Evolutionary conservation across 768 basidiomycete genomes (phyloP).

Genomic region (Daedaleopsis nitida): DNA sequence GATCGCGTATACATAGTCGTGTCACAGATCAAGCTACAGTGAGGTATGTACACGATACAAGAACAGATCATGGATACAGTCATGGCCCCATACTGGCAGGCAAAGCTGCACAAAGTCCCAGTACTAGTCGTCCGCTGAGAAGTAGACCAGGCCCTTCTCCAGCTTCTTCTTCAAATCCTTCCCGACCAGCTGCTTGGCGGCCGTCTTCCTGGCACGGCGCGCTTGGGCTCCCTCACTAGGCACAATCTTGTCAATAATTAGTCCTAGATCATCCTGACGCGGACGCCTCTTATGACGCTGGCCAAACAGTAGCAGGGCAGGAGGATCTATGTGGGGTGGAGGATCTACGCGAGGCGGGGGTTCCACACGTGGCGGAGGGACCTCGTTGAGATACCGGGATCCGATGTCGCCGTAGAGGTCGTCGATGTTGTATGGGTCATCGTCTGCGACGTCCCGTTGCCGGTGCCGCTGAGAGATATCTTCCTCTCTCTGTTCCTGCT

Average conservation of each 20-base stretch:
- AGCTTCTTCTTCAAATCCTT: constrained; percentile 4
- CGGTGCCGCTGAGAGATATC: not conserved
- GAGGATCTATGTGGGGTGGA: not conserved
- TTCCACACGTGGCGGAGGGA: not conserved
- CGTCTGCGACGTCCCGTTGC: not conserved
- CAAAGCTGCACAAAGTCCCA: too few relatives aligned
- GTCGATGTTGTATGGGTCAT: constrained; percentile 16
- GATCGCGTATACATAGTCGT: too few relatives aligned
- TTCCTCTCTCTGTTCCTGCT: not conserved
- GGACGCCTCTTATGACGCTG: not conserved
- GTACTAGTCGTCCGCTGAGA: not conserved
- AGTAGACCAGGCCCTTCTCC: not conserved
- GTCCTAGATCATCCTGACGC: not conserved
- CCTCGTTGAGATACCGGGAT: not conserved
- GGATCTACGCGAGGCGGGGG: not conserved
- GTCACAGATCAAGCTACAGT: too few relatives aligned
- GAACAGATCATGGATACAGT: too few relatives aligned
- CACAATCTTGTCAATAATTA: not conserved
- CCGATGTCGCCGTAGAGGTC: constrained; percentile 16
- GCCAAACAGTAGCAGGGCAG: not conserved
- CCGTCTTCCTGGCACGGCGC: constrained; percentile 1
- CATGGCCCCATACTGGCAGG: too few relatives aligned
- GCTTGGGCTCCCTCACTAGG: not conserved
- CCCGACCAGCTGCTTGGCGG: not conserved
- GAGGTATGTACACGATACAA: too few relatives aligned